Conservation (phyloP, 1,284 basidiomycete species). For the Melanopsichium pennsylvanicum region DNA sequence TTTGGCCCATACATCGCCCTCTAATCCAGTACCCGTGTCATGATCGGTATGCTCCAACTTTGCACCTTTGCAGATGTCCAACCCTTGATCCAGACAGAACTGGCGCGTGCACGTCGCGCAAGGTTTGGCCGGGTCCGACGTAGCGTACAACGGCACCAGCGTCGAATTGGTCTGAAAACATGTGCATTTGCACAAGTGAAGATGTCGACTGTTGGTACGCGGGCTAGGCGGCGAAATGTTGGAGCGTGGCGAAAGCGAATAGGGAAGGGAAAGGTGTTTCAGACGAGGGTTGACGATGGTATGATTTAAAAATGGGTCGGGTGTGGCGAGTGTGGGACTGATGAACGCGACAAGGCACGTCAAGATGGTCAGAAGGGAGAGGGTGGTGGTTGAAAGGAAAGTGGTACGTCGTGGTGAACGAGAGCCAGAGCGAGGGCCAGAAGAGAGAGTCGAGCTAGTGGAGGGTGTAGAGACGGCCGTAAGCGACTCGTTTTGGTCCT, state of each 20-base stretch:
- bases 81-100: constrained; percentile 62
- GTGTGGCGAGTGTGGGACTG: constrained; percentile 7
- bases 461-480: constrained; percentile 21
- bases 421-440: constrained; percentile 9
- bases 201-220: constrained; percentile 8
- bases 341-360: constrained; percentile 15
- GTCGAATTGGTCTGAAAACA: constrained; percentile 65
- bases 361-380: constrained; percentile 26
- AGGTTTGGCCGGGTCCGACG: constrained; percentile 51
- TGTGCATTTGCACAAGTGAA: constrained; percentile 65
- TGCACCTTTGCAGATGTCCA: constrained; percentile 61
- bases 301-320: no score
- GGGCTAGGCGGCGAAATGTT: no score
- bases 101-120: constrained; percentile 64
- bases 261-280: neutral
- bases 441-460: neutral
- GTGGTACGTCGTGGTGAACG: constrained; percentile 4
- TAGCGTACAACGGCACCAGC: constrained; percentile 59
- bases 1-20: constrained; percentile 65
- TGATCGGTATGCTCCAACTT: constrained; percentile 56
- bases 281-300: neutral
- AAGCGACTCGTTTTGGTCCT: constrained; percentile 9
- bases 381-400: constrained; percentile 12
- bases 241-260: neutral
- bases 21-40: constrained; percentile 64